A percentile compares a stretch with the other conserved stretches of the same genome.
Conservation (phyloP, 768 basidiomycete genomes). For the Scleroderma citrinum region DNA sequence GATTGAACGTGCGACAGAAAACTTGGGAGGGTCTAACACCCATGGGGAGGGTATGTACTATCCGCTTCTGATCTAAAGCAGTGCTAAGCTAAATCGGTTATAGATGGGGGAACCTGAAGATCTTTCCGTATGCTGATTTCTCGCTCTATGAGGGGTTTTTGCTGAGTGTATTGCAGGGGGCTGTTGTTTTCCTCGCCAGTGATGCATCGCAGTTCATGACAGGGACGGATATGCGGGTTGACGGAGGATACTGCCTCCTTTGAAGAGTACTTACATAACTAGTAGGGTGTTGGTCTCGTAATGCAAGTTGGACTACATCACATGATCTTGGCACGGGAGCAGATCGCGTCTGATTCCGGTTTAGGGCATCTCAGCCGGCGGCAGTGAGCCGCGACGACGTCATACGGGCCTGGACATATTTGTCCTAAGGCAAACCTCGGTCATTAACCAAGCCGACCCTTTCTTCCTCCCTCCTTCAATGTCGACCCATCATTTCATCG, state of each 20-base stretch:
- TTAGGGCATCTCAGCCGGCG: slow-evolving; percentile 1
- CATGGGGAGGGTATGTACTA: slow-evolving; percentile 71
- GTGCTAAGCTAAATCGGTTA: too few species aligned
- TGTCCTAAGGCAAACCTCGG: not conserved
- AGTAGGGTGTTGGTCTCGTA: not conserved
- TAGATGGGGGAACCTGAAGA: slow-evolving; percentile 94
- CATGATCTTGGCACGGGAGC: not conserved
- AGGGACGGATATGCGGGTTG: slow-evolving; percentile 77
- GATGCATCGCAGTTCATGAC: slow-evolving; percentile 91
- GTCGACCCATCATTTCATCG: not conserved
- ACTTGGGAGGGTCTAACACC: slow-evolving; percentile 84
- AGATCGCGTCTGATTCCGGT: not conserved
- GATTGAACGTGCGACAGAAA: slow-evolving; percentile 37
- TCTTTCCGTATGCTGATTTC: slow-evolving; percentile 51
- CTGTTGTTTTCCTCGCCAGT: slow-evolving; percentile 84
- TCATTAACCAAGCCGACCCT: not conserved
- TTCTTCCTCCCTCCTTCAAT: not conserved
- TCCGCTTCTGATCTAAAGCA: too few species aligned
- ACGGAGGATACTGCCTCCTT: slow-evolving; percentile 82
- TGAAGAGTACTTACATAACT: slow-evolving; percentile 24
- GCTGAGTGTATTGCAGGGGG: slow-evolving; percentile 45
- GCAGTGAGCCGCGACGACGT: slow-evolving; percentile 15
- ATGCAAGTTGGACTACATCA: slow-evolving; percentile 8
- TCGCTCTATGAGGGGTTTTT: not conserved
- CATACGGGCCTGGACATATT: slow-evolving; percentile 9